Conservation (phyloP, 192 early-diverging fungal genomes). For the Phlyctochytrium bullatum region DNA sequence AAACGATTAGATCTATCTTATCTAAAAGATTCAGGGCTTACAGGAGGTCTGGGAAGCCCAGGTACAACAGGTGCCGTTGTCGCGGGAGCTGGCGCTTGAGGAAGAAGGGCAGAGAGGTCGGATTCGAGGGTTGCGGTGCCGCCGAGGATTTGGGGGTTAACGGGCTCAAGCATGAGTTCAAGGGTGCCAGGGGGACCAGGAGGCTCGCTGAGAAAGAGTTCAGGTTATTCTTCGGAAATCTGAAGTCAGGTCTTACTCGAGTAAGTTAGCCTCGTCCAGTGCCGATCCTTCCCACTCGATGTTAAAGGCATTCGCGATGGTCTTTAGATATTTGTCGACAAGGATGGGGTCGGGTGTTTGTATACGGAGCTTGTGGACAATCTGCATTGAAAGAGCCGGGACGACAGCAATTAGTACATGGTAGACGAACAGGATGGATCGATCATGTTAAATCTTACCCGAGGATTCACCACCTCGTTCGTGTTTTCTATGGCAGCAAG, state of each 20-base stretch:
- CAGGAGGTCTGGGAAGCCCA: not conserved
- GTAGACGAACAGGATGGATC: not conserved
- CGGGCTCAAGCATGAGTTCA: not conserved
- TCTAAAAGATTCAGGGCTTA: not conserved
- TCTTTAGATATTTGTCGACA: constrained; percentile 82
- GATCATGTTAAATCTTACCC: constrained; percentile 42
- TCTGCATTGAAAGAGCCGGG: no score
- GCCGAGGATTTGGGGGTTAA: not conserved
- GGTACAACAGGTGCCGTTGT: not conserved
- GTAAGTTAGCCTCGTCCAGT: not conserved
- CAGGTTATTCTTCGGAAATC: not conserved
- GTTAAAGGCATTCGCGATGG: constrained; percentile 81
- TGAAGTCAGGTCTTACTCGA: not conserved
- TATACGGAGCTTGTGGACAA: constrained; percentile 77
- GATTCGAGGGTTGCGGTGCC: not conserved
- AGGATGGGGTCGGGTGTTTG: constrained; percentile 76
- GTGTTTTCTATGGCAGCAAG: constrained; percentile 70
- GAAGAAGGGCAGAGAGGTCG: no score
- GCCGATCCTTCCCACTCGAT: constrained; percentile 58
- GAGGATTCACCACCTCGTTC: constrained; percentile 70
- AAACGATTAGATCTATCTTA: not conserved
- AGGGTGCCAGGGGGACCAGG: not conserved
- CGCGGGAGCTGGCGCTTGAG: not conserved
- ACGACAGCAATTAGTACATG: no score
- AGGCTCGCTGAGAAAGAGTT: not conserved